Evolutionary conservation across 106 monocot genomes (phyloP).

Genomic region (Apostasia shenzhenica): DNA sequence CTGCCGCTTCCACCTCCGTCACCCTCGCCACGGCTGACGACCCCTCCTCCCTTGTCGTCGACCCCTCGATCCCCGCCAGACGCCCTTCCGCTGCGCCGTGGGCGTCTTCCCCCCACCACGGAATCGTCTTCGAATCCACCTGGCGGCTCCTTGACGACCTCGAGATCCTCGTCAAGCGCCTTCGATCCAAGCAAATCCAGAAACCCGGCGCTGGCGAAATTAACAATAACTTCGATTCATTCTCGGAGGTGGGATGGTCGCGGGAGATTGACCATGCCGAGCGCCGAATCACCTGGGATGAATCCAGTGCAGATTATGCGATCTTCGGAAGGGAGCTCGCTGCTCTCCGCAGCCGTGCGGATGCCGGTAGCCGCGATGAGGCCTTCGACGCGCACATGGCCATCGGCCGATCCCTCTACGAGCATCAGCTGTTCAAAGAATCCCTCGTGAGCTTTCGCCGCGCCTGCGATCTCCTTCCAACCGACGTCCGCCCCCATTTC

Average conservation of each 20-base stretch:
- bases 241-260: conserved; percentile 93
- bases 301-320: conserved; percentile 51
- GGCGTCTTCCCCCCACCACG: conserved; percentile 53
- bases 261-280: conserved; percentile 51
- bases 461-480: conserved; percentile 84
- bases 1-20: conserved; percentile 7
- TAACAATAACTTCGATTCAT: conserved; percentile 69
- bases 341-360: conserved; percentile 56
- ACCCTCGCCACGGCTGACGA: conserved; percentile 6
- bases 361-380: conserved; percentile 56
- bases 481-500: conserved; percentile 80
- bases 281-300: conserved; percentile 46
- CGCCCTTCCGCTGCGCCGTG: conserved; percentile 21
- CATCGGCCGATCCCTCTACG: conserved; percentile 73
- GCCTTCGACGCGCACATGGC: conserved; percentile 91
- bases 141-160: conserved; percentile 74
- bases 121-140: conserved; percentile 55
- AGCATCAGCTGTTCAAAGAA: conserved; percentile 69
- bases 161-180: conserved; percentile 59
- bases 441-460: conserved; percentile 66
- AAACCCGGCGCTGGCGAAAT: conserved; percentile 24
- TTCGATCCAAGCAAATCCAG: conserved; percentile 56
- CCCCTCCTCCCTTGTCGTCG: neutral
- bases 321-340: conserved; percentile 60
- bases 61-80: conserved; percentile 8